These are phyloP conservation scores for Hippophae tibetana DNA, from an alignment of 306 rosid genomes.

Conservation along the genomic window DNA sequence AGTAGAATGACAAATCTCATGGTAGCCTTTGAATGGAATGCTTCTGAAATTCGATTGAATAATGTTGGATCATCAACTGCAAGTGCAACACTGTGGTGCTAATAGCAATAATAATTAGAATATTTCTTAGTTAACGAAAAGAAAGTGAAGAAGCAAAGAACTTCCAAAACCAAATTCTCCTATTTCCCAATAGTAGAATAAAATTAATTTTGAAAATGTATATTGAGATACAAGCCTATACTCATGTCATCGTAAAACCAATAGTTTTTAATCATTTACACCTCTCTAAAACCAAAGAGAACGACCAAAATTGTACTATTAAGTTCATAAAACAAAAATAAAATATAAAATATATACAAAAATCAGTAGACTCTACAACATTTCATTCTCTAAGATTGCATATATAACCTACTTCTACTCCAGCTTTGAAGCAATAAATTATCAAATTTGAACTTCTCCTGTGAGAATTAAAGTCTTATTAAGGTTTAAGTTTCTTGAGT, in stretches of 20 bases:
- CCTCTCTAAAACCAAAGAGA: background rate
- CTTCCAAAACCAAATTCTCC: background rate
- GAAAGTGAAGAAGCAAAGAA: constrained; percentile 4
- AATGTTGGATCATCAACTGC: constrained; percentile 74
- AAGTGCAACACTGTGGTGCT: constrained; percentile 62
- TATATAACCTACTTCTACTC: background rate
- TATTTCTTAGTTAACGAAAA: constrained; percentile 13
- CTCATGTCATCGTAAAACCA: background rate
- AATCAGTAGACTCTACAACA: background rate
- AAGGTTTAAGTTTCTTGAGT: too few relatives aligned
- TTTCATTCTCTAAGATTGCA: background rate
- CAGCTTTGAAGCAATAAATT: background rate
- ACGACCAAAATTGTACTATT: background rate
- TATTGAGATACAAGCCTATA: background rate
- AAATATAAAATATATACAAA: background rate
- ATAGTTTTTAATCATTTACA: background rate
- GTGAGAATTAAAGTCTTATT: background rate
- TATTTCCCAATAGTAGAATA: background rate
- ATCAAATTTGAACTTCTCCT: background rate
- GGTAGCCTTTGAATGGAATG: constrained; percentile 44
- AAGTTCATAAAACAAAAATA: background rate
- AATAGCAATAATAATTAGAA: constrained; percentile 5
- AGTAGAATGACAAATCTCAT: constrained; percentile 70
- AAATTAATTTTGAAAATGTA: background rate
- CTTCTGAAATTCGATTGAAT: constrained; percentile 56